Evolutionary conservation across 1,284 basidiomycete species (phyloP), one percentile per base, ranked within the genome.

Genomic region (Puccinia triticina): DNA sequence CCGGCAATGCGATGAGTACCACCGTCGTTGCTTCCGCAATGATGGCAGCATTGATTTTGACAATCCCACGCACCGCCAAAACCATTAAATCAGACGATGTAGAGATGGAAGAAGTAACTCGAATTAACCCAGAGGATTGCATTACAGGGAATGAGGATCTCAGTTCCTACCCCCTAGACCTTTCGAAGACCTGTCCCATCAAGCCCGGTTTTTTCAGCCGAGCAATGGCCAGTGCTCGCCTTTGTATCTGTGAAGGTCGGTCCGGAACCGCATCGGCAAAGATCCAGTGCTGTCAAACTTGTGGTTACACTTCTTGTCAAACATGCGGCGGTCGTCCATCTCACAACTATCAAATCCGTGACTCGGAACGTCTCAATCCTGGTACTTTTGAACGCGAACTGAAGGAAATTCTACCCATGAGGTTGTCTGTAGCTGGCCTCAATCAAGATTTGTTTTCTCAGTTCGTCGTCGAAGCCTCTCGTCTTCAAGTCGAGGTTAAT

Each of bases 21-120:
- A 98, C 95, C 0, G 95, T 98, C 18, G 95, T 98, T 29, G 95
- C 96, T 0, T 91, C 94, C 0, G 93, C 94, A 84, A 94, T 98
- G 85, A 88, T 97, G 57, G 91, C 93, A 14, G 94, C 95, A 0
- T 88, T 98, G 64, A 90, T 92, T 16, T 88, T 92, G 0, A 91
- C 91, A 7, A 90, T 89, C 85, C 83, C 80, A 72, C 89, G 90
- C 64, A 89, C 93, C 40, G 88, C 94, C 48, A 91, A 91, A 84
- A 87, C 88, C 21, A 85, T 87, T 0, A 89, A 88, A 23, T 87
- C 87, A 10, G 87, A 88, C 1, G 85, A 87, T 23, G 88, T 89
- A 40, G 84, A 84, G 12, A 91, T 91, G 89, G 89, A 90, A 18
- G 90, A 91, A 81, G 83, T 84, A 21, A 81, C 86, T 0, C 40